phyloP scores from a whole-genome alignment of 73 alveolate genomes.

The Paramecium bursaria region DNA sequence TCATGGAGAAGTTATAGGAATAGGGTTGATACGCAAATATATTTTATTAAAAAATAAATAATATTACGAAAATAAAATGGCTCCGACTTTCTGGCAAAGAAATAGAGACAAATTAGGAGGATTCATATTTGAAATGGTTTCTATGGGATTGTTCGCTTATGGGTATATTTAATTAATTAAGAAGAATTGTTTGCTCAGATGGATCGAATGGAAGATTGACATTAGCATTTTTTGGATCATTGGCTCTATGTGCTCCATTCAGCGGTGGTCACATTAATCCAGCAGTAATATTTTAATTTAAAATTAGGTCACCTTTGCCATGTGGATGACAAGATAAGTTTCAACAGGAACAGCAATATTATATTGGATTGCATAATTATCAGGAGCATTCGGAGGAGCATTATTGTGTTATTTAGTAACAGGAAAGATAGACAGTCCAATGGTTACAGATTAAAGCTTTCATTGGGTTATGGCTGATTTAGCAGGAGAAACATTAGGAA shows the following conservation, averaged over 20 bases:
- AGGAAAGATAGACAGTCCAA: conserved; percentile 54
- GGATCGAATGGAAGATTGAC: conserved; percentile 52
- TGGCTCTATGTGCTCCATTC: conserved; percentile 58
- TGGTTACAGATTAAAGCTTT: conserved; percentile 44
- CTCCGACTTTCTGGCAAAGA: conserved; percentile 28
- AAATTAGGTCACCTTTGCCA: conserved; percentile 46
- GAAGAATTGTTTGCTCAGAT: conserved; percentile 47
- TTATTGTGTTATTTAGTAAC: conserved; percentile 38
- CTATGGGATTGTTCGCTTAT: conserved; percentile 51
- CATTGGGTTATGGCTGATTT: conserved; percentile 55
- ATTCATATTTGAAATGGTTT: conserved; percentile 34
- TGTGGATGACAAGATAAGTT: conserved; percentile 45
- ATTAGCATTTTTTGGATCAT: conserved; percentile 57
- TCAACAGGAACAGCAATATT: conserved; percentile 16
- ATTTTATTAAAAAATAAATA: too few relatives aligned
- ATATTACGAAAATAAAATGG: too few relatives aligned
- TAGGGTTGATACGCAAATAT: too few relatives aligned
- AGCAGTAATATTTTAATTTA: neutral
- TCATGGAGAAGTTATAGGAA: conserved; percentile 57
- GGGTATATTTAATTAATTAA: conserved; percentile 12
- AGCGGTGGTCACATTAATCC: conserved; percentile 65
- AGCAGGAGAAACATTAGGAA: conserved; percentile 48
- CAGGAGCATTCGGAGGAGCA: conserved; percentile 59
- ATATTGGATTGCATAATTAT: conserved; percentile 60
- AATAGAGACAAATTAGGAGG: conserved; percentile 20